Evolutionary conservation across 2,329 filamentous ascomycete species (phyloP), one percentile per base, ranked within the genome.

Genomic region (Aspergillus sp.): DNA sequence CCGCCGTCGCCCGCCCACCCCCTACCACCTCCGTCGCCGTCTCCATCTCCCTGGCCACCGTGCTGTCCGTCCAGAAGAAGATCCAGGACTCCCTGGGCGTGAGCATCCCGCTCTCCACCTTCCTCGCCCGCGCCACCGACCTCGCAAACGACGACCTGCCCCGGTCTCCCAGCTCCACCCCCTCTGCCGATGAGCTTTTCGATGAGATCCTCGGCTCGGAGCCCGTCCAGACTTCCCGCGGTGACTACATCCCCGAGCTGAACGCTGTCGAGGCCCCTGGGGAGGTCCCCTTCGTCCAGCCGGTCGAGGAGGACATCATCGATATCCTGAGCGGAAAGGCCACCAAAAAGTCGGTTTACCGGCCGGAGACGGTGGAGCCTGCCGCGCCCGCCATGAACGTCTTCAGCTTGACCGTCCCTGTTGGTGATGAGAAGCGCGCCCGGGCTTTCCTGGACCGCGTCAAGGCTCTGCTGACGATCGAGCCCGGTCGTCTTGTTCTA

Each of bases 101-200:
- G 53, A 88, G 86, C 67, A 78, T 97, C 45, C 91, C 93, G 13
- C 78, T 97, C 4, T 90, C 89, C 2, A 91, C 88, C 11, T 96
- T 97, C 76, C 85, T 99, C 68, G 82, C 86, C 50, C 88, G 91
- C 49, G 94, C 94, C 38, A 83, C 89, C 38, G 87, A 94, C 64
- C 76, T 96, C 21, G 94, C 94, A 55, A 97, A 97, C 74, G 88
- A 94, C 58, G 85, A 88, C 43, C 82, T 97, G 6, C 93, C 93
- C 2, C 77, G 81, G 23, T 82, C 85, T 4, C 80, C 84, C 54
- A 77, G 78, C 55, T 80, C 82, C 43, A 81, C 85, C 66, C 87
- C 88, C 13, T 86, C 88, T 0, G 78, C 88, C 32, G 84, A 91
- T 66, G 91, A 96, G 69, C 83, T 99, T 11, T 97, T 97, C 75